Percentiles rank a stretch among this genome's conserved stretches.
These are phyloP conservation scores for Colletotrichum trifolii DNA, from an alignment of 2,329 filamentous ascomycete genomes.

Conservation along the genomic window DNA sequence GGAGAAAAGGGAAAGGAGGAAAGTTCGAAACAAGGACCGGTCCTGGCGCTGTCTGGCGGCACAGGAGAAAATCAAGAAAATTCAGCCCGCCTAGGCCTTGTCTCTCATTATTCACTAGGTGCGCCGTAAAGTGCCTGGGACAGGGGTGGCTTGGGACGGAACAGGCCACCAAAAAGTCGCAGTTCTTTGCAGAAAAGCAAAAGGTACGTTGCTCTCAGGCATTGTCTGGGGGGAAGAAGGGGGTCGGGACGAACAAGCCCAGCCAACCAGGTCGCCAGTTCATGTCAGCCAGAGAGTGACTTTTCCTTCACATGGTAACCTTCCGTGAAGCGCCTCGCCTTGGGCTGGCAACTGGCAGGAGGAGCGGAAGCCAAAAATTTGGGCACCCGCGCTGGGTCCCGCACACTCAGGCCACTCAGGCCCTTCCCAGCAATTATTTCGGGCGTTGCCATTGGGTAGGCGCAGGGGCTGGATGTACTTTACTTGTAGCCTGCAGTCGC, in stretches of 20 bases:
- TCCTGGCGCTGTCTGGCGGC: not conserved
- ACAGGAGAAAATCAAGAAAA: constrained; percentile 33
- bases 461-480: constrained; percentile 18
- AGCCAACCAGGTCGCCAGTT: constrained; percentile 27
- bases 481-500: not conserved
- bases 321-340: not conserved
- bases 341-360: constrained; percentile 3
- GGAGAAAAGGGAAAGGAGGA: constrained; percentile 30
- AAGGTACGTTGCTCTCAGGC: not conserved
- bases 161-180: constrained; percentile 22
- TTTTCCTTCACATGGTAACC: constrained; percentile 28
- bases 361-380: constrained; percentile 32
- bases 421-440: not conserved
- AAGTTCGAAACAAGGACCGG: constrained; percentile 22
- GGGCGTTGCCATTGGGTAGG: constrained; percentile 33
- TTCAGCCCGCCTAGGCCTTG: constrained; percentile 28
- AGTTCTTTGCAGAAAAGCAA: constrained; percentile 3
- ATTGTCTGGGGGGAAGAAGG: not conserved
- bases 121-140: not conserved
- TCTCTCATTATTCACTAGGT: too few relatives aligned
- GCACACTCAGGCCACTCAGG: too few relatives aligned
- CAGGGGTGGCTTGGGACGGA: constrained; percentile 4
- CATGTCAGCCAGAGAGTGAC: constrained; percentile 34
- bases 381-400: constrained; percentile 33
- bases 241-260: not conserved